Evolutionary conservation across 1,284 basidiomycete genomes (phyloP), one percentile per base, ranked within the genome.

Genomic region (Filobasidium uniguttulatum): DNA sequence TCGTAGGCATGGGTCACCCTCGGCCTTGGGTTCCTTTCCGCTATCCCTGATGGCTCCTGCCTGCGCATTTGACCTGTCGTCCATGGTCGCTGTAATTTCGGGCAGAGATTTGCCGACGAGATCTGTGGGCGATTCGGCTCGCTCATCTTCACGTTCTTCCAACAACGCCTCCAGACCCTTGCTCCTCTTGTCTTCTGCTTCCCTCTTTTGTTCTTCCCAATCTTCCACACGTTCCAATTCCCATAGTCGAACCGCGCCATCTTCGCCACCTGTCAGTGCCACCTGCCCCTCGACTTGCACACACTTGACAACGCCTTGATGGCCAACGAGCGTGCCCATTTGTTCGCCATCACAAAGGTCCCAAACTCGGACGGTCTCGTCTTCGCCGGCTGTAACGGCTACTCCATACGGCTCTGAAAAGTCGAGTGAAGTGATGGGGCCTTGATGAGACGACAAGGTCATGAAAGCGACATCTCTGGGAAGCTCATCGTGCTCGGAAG

Each of bases 391-490:
- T 41, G 81, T 87, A 46, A 98, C 88, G 26, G 96, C 77, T 10
- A 83, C 85, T 30, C 90, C 93, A 61, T 98, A 98, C 9, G 93
- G 93, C 64, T 96, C 90, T 17, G 88, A 89, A 64, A 97, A 89
- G 71, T 98, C 93, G 31, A 98, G 77, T 1, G 88, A 82, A 0
- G 82, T 82, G 61, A 98, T 81, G 1, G 89, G 83, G 0, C 80
- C 80, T 1, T 78, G 72, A 62, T 97, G 90, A 30, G 78, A 80
- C 29, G 80, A 75, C 30, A 97, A 73, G 3, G 87, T 87, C 90
- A 99, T 96, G 71, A 99, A 99, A 5, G 93, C 93, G 3, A 97
- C 81, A 3, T 87, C 88, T 5, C 82, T 79, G 4, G 93, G 94
- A 49, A 99, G 73, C 50, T 96, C 89, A 60, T 94, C 89, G 60